phyloP scores from a whole-genome alignment of 2,329 filamentous ascomycete species.

The Aspergillus ibericus region DNA sequence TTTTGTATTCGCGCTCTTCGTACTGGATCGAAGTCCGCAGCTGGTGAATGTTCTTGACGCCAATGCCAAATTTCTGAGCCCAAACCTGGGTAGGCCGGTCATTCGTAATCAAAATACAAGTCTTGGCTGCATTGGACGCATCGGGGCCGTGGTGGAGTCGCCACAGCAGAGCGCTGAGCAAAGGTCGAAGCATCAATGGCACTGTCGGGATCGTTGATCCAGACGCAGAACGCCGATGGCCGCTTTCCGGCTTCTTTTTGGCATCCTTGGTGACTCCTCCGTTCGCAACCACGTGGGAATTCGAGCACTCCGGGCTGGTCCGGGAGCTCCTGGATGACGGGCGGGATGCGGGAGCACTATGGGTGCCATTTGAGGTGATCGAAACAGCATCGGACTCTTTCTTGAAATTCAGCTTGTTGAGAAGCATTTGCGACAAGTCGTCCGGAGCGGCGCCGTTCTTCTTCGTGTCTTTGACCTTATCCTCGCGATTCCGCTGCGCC shows the following conservation, averaged over 20 bases:
- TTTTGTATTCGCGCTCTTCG: constrained; percentile 48
- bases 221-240: constrained; percentile 35
- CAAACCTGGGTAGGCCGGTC: constrained; percentile 44
- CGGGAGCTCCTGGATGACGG: constrained; percentile 47
- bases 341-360: constrained; percentile 44
- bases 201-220: constrained; percentile 39
- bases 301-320: constrained; percentile 45
- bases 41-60: constrained; percentile 50
- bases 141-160: constrained; percentile 41
- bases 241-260: constrained; percentile 22
- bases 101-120: constrained; percentile 47
- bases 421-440: constrained; percentile 49
- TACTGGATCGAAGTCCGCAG: constrained; percentile 49
- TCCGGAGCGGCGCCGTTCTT: constrained; percentile 29
- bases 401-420: constrained; percentile 50
- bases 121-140: constrained; percentile 35
- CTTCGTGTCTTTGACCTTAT: constrained; percentile 23
- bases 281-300: constrained; percentile 27
- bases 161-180: constrained; percentile 49
- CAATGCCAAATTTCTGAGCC: constrained; percentile 50
- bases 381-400: constrained; percentile 42
- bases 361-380: constrained; percentile 43
- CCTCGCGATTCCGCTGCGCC: constrained; percentile 19
- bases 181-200: constrained; percentile 41
- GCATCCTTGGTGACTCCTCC: constrained; percentile 22